A percentile compares a stretch with the other conserved stretches of the same genome.
These are phyloP conservation scores for Penicillium mononematosum DNA, from an alignment of 495 filamentous ascomycete species.

Conservation along the genomic window DNA sequence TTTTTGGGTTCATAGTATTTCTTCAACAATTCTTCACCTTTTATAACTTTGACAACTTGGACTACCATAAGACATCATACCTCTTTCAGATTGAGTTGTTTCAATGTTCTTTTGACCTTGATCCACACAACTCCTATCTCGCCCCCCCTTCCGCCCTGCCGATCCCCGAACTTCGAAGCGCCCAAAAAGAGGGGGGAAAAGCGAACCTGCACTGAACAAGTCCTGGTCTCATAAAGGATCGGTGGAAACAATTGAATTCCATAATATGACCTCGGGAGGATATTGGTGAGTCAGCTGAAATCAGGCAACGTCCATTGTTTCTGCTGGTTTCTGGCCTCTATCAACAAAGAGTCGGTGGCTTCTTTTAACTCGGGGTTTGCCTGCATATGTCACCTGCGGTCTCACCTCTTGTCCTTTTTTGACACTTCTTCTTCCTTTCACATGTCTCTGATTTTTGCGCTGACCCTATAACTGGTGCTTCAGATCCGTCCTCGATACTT, in stretches of 20 bases:
- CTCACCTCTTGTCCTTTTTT: constrained; percentile 27
- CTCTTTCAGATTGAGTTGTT: background rate
- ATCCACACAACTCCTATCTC: constrained; percentile 13
- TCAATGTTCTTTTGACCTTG: constrained; percentile 6
- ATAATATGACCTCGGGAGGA: constrained; percentile 17
- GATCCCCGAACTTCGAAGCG: constrained; percentile 19
- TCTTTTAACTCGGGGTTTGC: constrained; percentile 17
- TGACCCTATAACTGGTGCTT: constrained; percentile 19
- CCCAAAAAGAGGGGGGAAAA: constrained; percentile 26
- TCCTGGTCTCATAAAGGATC: constrained; percentile 2
- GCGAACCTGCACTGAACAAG: constrained; percentile 11
- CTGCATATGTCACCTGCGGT: constrained; percentile 30
- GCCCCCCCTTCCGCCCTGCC: constrained; percentile 20
- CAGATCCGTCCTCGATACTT: constrained; percentile 17
- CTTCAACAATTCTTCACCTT: background rate
- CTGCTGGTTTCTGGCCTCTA: constrained; percentile 15
- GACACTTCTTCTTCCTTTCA: constrained; percentile 7
- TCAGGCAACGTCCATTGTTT: constrained; percentile 18
- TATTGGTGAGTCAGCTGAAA: constrained; percentile 17
- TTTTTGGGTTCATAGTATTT: background rate
- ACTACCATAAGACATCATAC: background rate
- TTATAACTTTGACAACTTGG: background rate
- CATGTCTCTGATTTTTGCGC: constrained; percentile 10
- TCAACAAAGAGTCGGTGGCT: constrained; percentile 18
- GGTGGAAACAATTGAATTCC: constrained; percentile 1